Evolutionary conservation across 306 rosid species (phyloP).

Genomic region (Delonix regia): DNA sequence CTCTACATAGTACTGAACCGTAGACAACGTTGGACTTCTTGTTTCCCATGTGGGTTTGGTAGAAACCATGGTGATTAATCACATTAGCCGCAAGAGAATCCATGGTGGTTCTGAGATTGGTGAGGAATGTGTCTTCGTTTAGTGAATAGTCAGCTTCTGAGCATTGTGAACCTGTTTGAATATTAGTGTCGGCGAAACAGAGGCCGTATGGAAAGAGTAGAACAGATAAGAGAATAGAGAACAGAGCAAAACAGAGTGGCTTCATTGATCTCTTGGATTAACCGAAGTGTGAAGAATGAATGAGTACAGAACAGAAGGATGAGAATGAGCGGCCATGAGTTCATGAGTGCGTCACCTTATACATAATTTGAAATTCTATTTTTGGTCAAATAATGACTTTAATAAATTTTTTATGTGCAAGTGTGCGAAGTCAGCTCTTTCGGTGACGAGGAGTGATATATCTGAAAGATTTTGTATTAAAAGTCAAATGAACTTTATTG

Average conservation of each 20-base stretch:
- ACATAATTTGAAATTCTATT: background rate
- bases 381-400: slow-evolving; percentile 20
- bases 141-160: slow-evolving; percentile 40
- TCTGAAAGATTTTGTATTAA: background rate
- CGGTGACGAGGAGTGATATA: slow-evolving; percentile 34
- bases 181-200: slow-evolving; percentile 43
- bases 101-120: slow-evolving; percentile 43
- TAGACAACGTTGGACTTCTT: slow-evolving; percentile 37
- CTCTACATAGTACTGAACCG: slow-evolving; percentile 59
- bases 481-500: slow-evolving; percentile 27
- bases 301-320: slow-evolving; percentile 13
- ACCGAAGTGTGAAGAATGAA: background rate
- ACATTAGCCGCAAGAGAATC: slow-evolving; percentile 46
- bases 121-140: slow-evolving; percentile 40
- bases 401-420: slow-evolving; percentile 7
- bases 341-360: background rate
- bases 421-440: slow-evolving; percentile 46
- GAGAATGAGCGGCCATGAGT: background rate
- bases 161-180: slow-evolving; percentile 30
- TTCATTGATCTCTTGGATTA: slow-evolving; percentile 48
- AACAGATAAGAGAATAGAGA: slow-evolving; percentile 21
- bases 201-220: slow-evolving; percentile 6
- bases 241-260: slow-evolving; percentile 22
- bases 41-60: slow-evolving; percentile 41
- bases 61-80: slow-evolving; percentile 48